Evolutionary conservation across 2,329 filamentous ascomycete genomes (phyloP).

Genomic region (Claviceps digitariae): DNA sequence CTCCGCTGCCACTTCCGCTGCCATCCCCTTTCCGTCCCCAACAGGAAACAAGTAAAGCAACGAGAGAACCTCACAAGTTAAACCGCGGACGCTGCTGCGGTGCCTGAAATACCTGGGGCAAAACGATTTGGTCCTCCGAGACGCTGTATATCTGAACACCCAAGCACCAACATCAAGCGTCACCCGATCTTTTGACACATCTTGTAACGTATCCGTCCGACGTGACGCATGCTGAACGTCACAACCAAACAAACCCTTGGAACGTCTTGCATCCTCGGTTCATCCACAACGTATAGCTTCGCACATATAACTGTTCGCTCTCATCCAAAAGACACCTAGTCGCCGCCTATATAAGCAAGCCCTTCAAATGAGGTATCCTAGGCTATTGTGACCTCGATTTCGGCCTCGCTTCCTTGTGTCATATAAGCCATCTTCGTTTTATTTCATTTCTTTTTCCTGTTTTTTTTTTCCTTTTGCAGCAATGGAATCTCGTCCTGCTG

Average conservation of each 20-base stretch:
- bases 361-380: background rate
- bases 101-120: background rate
- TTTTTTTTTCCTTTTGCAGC: background rate
- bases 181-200: background rate
- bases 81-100: background rate
- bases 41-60: background rate
- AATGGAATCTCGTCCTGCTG: slow-evolving; percentile 1
- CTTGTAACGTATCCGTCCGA: background rate
- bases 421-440: background rate
- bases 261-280: background rate
- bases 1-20: background rate
- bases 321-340: background rate
- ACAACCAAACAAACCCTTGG: background rate
- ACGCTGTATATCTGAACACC: background rate
- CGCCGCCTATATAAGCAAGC: background rate
- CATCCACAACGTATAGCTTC: background rate
- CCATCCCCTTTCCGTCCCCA: background rate
- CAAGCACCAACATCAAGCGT: background rate
- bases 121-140: background rate
- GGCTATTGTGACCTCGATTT: background rate
- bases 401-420: background rate
- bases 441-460: background rate
- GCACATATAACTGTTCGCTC: background rate
- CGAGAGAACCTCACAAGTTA: background rate
- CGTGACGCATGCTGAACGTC: background rate